phyloP scores from a whole-genome alignment of 345 rosid genomes.

The Psidium guajava region DNA sequence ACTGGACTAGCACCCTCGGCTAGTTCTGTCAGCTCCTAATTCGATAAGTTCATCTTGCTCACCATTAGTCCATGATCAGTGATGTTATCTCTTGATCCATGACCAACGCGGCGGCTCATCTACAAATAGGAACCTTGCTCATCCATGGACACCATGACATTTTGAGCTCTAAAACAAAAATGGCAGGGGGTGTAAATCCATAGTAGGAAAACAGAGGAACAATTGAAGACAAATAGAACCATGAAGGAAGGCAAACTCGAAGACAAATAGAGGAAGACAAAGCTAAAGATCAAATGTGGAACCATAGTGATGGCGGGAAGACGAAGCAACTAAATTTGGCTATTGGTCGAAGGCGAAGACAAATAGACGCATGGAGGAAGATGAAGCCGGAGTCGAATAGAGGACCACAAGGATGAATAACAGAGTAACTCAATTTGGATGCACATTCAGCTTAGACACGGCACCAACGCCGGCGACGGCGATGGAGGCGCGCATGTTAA shows the following conservation, averaged over 20 bases:
- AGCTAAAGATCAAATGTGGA: neutral
- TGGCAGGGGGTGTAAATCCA: too few species aligned
- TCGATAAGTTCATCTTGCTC: too few species aligned
- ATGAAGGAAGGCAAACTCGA: neutral
- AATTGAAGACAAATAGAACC: too few species aligned
- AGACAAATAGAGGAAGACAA: neutral
- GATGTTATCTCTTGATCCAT: neutral
- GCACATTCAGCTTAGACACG: neutral
- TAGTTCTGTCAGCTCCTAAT: too few species aligned
- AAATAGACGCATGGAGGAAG: neutral
- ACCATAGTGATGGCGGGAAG: neutral
- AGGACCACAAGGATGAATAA: neutral
- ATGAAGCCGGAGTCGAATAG: neutral
- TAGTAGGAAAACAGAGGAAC: too few species aligned
- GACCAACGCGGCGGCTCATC: neutral
- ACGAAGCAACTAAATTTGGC: neutral
- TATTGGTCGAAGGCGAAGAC: neutral
- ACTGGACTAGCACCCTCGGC: too few species aligned
- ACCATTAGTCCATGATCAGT: too few species aligned
- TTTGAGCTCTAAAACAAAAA: neutral
- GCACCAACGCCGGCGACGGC: neutral
- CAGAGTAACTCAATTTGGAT: neutral
- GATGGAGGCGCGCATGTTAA: neutral
- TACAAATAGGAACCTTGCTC: neutral
- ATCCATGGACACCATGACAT: neutral